Conservation (phyloP, 495 filamentous ascomycete genomes). For the Podospora didyma region DNA sequence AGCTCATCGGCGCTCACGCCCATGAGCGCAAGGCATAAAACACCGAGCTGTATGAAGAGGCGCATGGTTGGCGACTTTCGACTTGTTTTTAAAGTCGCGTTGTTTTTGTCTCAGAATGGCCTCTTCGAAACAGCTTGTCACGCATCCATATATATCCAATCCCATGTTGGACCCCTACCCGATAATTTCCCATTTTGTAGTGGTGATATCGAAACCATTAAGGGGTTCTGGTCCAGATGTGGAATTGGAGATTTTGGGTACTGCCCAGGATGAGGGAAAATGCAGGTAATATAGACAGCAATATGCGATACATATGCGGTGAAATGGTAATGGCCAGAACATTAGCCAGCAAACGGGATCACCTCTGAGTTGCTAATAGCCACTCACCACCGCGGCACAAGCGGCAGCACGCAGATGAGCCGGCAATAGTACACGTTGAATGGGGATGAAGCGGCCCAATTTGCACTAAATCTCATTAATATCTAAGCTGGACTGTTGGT, state of each 20-base stretch:
- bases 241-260: background rate
- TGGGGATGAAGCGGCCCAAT: no score
- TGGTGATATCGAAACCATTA: no score
- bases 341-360: background rate
- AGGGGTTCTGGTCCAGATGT: no score
- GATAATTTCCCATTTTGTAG: no score
- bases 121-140: background rate
- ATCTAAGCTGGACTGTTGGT: no score
- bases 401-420: background rate
- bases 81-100: background rate
- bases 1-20: slow-evolving; percentile 8
- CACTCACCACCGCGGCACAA: background rate
- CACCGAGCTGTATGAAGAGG: background rate
- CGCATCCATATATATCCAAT: no score
- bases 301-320: background rate
- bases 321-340: background rate
- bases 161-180: no score
- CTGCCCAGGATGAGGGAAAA: background rate
- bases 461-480: no score
- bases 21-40: slow-evolving; percentile 14
- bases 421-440: background rate
- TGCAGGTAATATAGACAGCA: background rate
- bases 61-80: slow-evolving; percentile 6
- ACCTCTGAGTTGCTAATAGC: background rate
- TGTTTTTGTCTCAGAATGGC: background rate